Percentiles rank a stretch among this genome's conserved stretches.
Conservation (phyloP, 768 basidiomycete species). For the Hirschioporus abietinus region DNA sequence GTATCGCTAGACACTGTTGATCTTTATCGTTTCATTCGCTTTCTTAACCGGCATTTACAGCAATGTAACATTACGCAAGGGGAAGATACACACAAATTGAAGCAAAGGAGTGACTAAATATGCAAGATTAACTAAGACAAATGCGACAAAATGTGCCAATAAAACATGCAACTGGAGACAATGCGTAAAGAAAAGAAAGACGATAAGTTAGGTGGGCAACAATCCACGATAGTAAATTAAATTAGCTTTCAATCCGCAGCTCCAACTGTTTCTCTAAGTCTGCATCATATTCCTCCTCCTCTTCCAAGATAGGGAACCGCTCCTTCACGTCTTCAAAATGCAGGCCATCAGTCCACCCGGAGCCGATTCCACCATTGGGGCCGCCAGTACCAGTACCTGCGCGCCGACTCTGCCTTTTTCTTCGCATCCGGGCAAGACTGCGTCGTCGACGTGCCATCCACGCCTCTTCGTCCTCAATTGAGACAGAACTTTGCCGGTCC, state of each 20-base stretch:
- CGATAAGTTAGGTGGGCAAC: neutral
- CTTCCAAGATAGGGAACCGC: neutral
- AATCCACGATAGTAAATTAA: neutral
- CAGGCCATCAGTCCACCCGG: neutral
- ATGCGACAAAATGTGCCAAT: neutral
- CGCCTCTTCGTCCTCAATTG: constrained; percentile 23
- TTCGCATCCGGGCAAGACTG: constrained; percentile 29
- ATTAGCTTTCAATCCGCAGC: neutral
- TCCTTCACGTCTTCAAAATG: neutral
- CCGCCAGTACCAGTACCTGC: constrained; percentile 8
- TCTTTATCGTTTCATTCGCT: neutral
- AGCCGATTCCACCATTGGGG: neutral
- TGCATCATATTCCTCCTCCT: neutral
- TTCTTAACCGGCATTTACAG: neutral
- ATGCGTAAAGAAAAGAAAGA: neutral
- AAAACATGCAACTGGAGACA: neutral
- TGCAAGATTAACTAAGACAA: neutral
- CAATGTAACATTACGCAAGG: neutral
- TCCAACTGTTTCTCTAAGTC: neutral
- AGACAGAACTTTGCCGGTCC: constrained; percentile 4
- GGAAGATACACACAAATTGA: neutral
- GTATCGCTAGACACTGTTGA: neutral
- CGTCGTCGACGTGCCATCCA: constrained; percentile 34
- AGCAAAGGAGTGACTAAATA: neutral
- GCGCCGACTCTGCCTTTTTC: constrained; percentile 24